Base-by-base conservation (phyloP, 441 rosid species). In the Lepidium campestre region DNA sequence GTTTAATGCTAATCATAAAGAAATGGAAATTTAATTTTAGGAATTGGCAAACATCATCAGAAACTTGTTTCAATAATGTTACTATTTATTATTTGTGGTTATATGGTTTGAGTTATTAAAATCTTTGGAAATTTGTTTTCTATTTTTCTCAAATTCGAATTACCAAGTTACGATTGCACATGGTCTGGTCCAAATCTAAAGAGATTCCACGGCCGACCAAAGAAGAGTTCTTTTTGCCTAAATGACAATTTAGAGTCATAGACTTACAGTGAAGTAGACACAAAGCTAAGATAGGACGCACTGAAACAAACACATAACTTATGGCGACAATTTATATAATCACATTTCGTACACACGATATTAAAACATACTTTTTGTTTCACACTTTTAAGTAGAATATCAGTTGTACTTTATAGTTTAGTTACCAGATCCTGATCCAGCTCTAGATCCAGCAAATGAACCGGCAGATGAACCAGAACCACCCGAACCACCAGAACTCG, bases 391-490 rank as follows among this genome's bases (percentile, higher is more conserved):
- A 47, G 42, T 37, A 45, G 14, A 10, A 48, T n/a, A 15, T 6
- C 1, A 7, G 32, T 12, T 45, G 15, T 3, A 37, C 10, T 10
- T 59, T 15, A 8, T 22, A 35, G 14, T 45, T 67, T 22, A 73
- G 57, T 67, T 73, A 53, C 70, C 65, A 25, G 78, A 79, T 6
- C 90, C 82, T 3, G 93, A 81, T 8, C 90, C 89, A 1, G 90
- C 86, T 65, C 88, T 71, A 3, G 96, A 86, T 6, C 90, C 91
- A 2, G 95, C 88, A 11, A 18, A 71, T 22, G 95, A 91, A 46
- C 92, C 90, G 0, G 95, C 91, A 15, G 77, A 82, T 6, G 96
- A 91, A 10, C 96, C 71, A n/a, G 45, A 67, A n/a, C 71, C 65
- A 74, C 60, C 65, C 9, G 59, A 54, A 62, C 73, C 69, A 40